Conservation (phyloP, 805 yeast genomes). For the Sungouiella thailandica region DNA sequence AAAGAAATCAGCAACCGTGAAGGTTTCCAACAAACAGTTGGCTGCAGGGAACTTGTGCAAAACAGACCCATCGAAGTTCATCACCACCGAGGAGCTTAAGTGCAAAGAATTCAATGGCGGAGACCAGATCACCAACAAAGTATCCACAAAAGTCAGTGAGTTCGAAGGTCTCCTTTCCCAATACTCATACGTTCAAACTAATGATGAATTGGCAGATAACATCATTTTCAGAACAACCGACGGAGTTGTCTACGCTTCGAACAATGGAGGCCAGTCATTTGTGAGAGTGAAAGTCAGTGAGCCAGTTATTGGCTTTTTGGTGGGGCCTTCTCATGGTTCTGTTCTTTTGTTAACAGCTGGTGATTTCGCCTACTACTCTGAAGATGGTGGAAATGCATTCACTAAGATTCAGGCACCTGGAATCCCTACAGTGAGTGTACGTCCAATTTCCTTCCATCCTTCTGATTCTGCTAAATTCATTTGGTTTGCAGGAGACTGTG, state of each 20-base stretch:
- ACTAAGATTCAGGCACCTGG: slow-evolving; percentile 35
- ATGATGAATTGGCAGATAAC: slow-evolving; percentile 24
- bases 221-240: slow-evolving; percentile 54
- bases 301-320: slow-evolving; percentile 48
- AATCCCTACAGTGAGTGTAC: slow-evolving; percentile 30
- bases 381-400: slow-evolving; percentile 65
- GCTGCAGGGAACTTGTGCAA: slow-evolving; percentile 45
- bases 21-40: slow-evolving; percentile 35
- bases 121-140: slow-evolving; percentile 12
- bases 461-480: slow-evolving; percentile 54
- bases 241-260: slow-evolving; percentile 57
- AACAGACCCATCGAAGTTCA: slow-evolving; percentile 14
- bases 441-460: slow-evolving; percentile 60
- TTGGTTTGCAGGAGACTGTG: slow-evolving; percentile 66
- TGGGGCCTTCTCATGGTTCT: slow-evolving; percentile 56
- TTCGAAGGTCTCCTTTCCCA: slow-evolving; percentile 51
- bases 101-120: slow-evolving; percentile 9
- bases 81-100: slow-evolving; percentile 11
- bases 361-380: slow-evolving; percentile 51
- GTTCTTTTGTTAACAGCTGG: slow-evolving; percentile 49
- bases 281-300: slow-evolving; percentile 33
- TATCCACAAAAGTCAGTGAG: slow-evolving; percentile 34
- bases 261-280: slow-evolving; percentile 60
- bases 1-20: slow-evolving; percentile 17
- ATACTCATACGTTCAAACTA: slow-evolving; percentile 45